phyloP scores from a whole-genome alignment of 305 asterid genomes.

The Lippia alba region DNA sequence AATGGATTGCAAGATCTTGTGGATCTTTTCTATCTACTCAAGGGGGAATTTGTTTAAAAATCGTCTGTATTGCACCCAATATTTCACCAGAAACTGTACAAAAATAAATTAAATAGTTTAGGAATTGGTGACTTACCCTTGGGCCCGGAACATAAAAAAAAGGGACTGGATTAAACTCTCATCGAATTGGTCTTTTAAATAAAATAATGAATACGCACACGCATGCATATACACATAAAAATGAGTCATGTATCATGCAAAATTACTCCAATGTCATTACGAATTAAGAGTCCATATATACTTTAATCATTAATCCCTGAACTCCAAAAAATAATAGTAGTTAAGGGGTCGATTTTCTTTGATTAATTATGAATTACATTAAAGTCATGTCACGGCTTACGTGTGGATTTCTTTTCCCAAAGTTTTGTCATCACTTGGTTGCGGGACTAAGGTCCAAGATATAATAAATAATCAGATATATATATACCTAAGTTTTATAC shows the following conservation, averaged over 20 bases:
- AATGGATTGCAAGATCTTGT: too few relatives aligned
- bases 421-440: constrained; percentile 28
- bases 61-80: too few relatives aligned
- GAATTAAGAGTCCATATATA: neutral
- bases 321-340: neutral
- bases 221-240: neutral
- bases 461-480: constrained; percentile 11
- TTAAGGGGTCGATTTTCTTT: neutral
- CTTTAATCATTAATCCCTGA: neutral
- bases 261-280: neutral
- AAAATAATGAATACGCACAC: too few relatives aligned
- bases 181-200: too few relatives aligned
- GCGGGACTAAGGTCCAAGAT: constrained; percentile 28
- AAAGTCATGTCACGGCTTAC: constrained; percentile 23
- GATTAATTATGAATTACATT: neutral
- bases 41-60: too few relatives aligned
- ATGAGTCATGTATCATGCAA: neutral
- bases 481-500: constrained; percentile 6
- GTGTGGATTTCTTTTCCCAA: constrained; percentile 22
- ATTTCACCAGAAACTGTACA: too few relatives aligned
- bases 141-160: too few relatives aligned
- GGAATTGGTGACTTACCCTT: too few relatives aligned
- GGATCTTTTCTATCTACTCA: too few relatives aligned
- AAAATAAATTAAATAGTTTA: too few relatives aligned
- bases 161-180: too few relatives aligned